Conservation (phyloP, 2,329 filamentous ascomycete species). For the Clarireedia monteithiana region DNA sequence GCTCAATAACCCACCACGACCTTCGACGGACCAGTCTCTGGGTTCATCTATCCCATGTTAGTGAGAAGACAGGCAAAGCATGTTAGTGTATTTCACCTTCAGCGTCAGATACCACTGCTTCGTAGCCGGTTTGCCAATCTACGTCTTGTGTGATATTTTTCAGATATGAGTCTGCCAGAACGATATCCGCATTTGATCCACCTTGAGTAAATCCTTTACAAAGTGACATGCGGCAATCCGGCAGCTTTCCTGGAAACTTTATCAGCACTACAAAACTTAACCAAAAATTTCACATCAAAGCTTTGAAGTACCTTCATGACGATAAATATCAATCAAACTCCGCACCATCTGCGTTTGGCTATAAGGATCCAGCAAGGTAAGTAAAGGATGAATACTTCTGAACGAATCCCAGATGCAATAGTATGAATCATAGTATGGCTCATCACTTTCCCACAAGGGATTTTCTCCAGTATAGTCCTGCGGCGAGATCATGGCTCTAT, state of each 20-base stretch:
- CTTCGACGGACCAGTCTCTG: slow-evolving; percentile 61
- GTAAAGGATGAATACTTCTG: slow-evolving; percentile 58
- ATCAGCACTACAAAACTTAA: no score
- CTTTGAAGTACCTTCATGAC: no score
- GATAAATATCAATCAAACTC: slow-evolving; percentile 67
- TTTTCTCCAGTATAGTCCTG: slow-evolving; percentile 71
- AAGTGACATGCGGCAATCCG: slow-evolving; percentile 50
- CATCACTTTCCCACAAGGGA: slow-evolving; percentile 54
- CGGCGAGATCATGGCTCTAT: slow-evolving; percentile 61
- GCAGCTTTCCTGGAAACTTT: slow-evolving; percentile 30
- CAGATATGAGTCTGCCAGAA: slow-evolving; percentile 59
- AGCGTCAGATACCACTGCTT: slow-evolving; percentile 59
- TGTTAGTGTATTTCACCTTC: slow-evolving; percentile 8
- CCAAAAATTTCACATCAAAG: no score
- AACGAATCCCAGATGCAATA: slow-evolving; percentile 70
- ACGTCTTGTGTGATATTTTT: slow-evolving; percentile 57
- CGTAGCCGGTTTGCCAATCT: slow-evolving; percentile 63
- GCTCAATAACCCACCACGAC: slow-evolving; percentile 60
- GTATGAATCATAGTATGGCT: slow-evolving; percentile 69
- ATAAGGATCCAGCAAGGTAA: slow-evolving; percentile 60
- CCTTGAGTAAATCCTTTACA: slow-evolving; percentile 67
- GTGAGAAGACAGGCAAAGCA: no score
- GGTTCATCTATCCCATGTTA: slow-evolving; percentile 33
- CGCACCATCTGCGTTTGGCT: slow-evolving; percentile 61
- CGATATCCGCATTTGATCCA: slow-evolving; percentile 65